Evolutionary conservation across 2,329 filamentous ascomycete genomes (phyloP).

Genomic region (Niveomyces coronatus): DNA sequence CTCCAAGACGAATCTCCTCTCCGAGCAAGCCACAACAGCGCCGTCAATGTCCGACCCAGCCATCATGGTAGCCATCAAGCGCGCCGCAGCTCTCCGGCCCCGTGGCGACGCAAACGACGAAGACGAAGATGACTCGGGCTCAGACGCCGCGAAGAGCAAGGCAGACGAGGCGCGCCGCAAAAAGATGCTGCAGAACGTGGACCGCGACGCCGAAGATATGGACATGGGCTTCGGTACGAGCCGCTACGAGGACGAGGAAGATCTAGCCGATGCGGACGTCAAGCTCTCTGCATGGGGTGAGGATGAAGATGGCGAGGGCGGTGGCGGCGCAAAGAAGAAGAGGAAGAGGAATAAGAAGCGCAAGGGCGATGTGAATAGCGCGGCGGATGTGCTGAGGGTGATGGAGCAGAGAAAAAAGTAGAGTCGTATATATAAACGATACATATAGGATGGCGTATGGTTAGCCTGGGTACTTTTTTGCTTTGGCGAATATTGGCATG

Average conservation of each 20-base stretch:
- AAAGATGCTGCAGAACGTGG: conserved; percentile 62
- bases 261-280: conserved; percentile 57
- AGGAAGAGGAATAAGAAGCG: conserved; percentile 67
- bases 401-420: conserved; percentile 50
- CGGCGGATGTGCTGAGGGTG: conserved; percentile 68
- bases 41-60: conserved; percentile 62
- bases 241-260: conserved; percentile 79
- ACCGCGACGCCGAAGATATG: conserved; percentile 80
- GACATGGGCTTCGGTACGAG: conserved; percentile 91
- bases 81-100: conserved; percentile 58
- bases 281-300: conserved; percentile 58
- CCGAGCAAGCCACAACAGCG: conserved; percentile 38
- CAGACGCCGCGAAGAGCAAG: conserved; percentile 33
- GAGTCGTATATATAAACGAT: not conserved
- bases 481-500: no score
- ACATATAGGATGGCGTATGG: not conserved
- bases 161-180: conserved; percentile 59
- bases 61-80: conserved; percentile 75
- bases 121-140: conserved; percentile 20
- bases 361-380: conserved; percentile 70
- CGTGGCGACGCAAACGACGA: conserved; percentile 27
- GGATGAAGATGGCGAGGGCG: conserved; percentile 39
- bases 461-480: no score
- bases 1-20: conserved; percentile 42
- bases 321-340: conserved; percentile 38